Conservation (phyloP, 1,139 yeast genomes). For the Debaryomycetaceae sp. region DNA sequence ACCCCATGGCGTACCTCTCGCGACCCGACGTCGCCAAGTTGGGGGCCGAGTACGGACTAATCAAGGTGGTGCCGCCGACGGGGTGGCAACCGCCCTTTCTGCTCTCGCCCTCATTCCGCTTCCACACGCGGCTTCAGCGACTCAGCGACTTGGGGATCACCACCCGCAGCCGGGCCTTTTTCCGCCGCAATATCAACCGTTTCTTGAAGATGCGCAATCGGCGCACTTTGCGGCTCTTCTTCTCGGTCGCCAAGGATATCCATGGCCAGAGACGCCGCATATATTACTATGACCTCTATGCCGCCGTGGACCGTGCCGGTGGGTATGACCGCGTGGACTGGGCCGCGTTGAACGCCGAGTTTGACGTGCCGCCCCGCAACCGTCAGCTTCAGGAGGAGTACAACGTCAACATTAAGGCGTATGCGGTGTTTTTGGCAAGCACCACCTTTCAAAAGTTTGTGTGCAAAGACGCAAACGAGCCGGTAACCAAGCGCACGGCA, state of each 20-base stretch:
- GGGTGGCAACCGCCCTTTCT: slow-evolving; percentile 53
- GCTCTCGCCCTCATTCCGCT: slow-evolving; percentile 50
- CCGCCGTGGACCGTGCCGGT: slow-evolving; percentile 34
- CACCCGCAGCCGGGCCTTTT: slow-evolving; percentile 59
- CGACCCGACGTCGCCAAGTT: slow-evolving; percentile 43
- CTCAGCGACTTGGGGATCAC: slow-evolving; percentile 59
- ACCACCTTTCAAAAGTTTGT: slow-evolving; percentile 14
- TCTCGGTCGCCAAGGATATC: slow-evolving; percentile 12
- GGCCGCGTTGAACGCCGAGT: slow-evolving; percentile 26
- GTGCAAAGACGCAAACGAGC: background rate
- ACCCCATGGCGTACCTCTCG: slow-evolving; percentile 61
- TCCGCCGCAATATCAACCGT: slow-evolving; percentile 56
- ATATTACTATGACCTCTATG: slow-evolving; percentile 52
- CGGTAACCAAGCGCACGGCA: background rate
- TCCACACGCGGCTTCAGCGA: slow-evolving; percentile 63
- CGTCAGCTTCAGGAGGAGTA: slow-evolving; percentile 29
- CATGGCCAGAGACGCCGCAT: slow-evolving; percentile 13
- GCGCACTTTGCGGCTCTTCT: slow-evolving; percentile 23
- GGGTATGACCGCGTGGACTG: slow-evolving; percentile 21
- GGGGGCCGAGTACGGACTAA: slow-evolving; percentile 59
- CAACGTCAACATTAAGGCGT: slow-evolving; percentile 29
- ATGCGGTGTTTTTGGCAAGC: slow-evolving; percentile 39
- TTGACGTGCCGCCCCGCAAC: slow-evolving; percentile 18
- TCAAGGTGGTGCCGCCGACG: slow-evolving; percentile 62
- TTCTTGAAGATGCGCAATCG: slow-evolving; percentile 45